These are phyloP conservation scores for Pyrrhoderma noxium DNA, from an alignment of 1,284 basidiomycete species.

Conservation along the genomic window DNA sequence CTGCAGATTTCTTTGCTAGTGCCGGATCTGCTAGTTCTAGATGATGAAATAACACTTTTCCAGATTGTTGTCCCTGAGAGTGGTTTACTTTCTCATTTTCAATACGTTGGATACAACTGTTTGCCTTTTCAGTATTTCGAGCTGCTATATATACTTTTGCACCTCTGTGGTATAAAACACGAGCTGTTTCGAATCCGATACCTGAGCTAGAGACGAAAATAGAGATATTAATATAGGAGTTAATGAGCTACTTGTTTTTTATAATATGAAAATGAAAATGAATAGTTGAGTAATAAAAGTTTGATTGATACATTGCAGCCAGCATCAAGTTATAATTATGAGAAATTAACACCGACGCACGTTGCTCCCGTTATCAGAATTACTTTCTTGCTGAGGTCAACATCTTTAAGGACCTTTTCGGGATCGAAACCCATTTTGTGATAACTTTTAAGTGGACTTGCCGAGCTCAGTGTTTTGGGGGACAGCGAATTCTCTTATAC, in stretches of 20 bases:
- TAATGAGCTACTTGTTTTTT: no score
- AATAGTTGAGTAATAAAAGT: no score
- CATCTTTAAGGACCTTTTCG: neutral
- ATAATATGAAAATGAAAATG: no score
- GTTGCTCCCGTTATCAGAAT: neutral
- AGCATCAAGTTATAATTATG: neutral
- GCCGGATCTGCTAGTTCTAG: constrained; percentile 22
- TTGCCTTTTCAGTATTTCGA: constrained; percentile 29
- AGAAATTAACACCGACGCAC: neutral
- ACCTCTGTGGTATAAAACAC: constrained; percentile 27
- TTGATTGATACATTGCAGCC: no score
- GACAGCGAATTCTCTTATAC: no score
- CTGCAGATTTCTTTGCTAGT: constrained; percentile 21
- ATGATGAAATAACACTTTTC: constrained; percentile 19
- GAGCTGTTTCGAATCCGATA: constrained; percentile 11
- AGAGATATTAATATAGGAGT: no score
- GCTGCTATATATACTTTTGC: constrained; percentile 36
- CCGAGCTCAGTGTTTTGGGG: no score
- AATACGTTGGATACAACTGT: constrained; percentile 30
- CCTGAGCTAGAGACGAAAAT: constrained; percentile 13
- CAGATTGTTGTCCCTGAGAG: constrained; percentile 23
- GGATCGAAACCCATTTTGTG: neutral
- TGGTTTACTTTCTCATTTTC: constrained; percentile 18
- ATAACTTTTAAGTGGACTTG: no score
- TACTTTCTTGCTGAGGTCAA: neutral